phyloP scores from a whole-genome alignment of 805 yeast species.

The Metschnikowia matae region DNA sequence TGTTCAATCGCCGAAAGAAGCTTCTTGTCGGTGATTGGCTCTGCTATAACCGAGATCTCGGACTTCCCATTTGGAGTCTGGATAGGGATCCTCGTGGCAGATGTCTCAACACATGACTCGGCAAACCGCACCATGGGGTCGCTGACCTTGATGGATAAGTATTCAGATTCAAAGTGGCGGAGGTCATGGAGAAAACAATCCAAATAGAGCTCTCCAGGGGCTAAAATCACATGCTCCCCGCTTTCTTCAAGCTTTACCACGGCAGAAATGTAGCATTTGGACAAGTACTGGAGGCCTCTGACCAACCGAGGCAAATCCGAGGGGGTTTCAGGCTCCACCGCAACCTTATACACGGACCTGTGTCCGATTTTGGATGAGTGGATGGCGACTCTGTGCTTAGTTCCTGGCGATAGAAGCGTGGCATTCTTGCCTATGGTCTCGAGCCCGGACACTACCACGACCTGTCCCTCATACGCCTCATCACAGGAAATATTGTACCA shows the following conservation, averaged over 20 bases:
- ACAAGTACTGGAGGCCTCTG: conserved; percentile 62
- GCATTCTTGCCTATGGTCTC: conserved; percentile 55
- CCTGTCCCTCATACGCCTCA: conserved; percentile 58
- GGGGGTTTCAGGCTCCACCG: conserved; percentile 78
- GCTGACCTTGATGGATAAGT: conserved; percentile 72
- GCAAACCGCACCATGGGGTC: conserved; percentile 78
- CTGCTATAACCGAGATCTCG: conserved; percentile 67
- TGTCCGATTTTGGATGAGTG: conserved; percentile 42
- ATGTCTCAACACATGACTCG: conserved; percentile 67
- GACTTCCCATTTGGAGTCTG: conserved; percentile 53
- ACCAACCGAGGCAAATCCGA: conserved; percentile 70
- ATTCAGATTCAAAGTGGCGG: conserved; percentile 53
- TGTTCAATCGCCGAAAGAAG: conserved; percentile 54
- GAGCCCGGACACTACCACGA: conserved; percentile 65
- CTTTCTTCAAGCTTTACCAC: conserved; percentile 77
- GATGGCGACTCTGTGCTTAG: conserved; percentile 20
- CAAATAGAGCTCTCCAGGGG: conserved; percentile 83
- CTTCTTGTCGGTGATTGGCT: conserved; percentile 54
- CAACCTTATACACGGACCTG: conserved; percentile 69
- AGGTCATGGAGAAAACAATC: conserved; percentile 81
- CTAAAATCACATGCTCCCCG: conserved; percentile 78
- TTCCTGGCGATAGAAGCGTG: conserved; percentile 36
- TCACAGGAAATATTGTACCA: conserved; percentile 58
- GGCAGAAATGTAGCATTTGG: conserved; percentile 61
- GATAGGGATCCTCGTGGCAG: conserved; percentile 62